Evolutionary conservation across 257 asterid species (phyloP), one percentile per base, ranked within the genome.

Genomic region (Sherardia arvensis): DNA sequence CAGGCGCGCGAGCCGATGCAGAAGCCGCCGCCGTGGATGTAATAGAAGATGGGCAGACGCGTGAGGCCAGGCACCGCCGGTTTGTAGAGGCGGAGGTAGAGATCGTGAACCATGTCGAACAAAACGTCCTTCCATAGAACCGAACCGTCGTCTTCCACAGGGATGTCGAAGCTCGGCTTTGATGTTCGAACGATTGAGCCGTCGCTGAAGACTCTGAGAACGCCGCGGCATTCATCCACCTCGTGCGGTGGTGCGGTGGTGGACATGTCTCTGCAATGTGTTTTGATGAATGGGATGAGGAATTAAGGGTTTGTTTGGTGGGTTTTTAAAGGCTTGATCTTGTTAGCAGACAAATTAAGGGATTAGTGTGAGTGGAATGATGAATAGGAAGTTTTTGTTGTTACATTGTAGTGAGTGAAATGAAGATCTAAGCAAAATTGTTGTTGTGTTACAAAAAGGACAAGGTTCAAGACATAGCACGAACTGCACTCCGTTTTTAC

Each of bases 211-310:
- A 86, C 82, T 18, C 81, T 66, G 51, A 85, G 87, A 54, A 84
- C 86, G 3, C 92, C 95, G 1, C 85, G 82, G 68, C 95, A 87
- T n/a, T 87, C 85, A 1, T 87, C 95, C 66, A 85, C 90, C 77
- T 80, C 91, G 9, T 57, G 61, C 14, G 78, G 82, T 6, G 75
- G 26, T 1, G 60, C 3, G 10, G 69, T 34, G 4, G 53, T 48
- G 12, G 67, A 23, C 67, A 62, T 62, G 26, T 20, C 49, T 1
- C 49, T 1, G 18, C 21, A 9, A 40, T 34, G 7, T 15, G 66
- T 26, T 43, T 43, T 26, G 38, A 62, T 25, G 40, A 45, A 29
- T 28, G 12, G n/a, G 15, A 21, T 25, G 59, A 54, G 32, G 15
- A 57, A 1, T n/a, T 10, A 7, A 7, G 12, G 22, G 30, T 6